Evolutionary conservation across 2,329 filamentous ascomycete genomes (phyloP).

Genomic region (Fusarium papillatum): DNA sequence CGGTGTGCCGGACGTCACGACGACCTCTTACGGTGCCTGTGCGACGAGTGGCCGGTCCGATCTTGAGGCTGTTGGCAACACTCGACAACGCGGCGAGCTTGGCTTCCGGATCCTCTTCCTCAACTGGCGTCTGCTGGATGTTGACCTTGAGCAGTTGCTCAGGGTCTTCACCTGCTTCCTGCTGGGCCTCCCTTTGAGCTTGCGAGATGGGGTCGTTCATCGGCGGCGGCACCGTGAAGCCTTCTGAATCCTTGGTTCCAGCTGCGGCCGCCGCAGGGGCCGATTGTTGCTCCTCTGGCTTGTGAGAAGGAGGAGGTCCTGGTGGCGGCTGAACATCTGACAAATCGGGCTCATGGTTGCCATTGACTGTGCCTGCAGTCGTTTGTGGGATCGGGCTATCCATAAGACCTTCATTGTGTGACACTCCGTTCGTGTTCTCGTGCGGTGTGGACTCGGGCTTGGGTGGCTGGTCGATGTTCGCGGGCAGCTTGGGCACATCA

Average conservation of each 20-base stretch:
- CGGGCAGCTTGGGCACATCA: conserved; percentile 50
- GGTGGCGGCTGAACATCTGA: conserved; percentile 66
- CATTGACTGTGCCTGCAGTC: conserved; percentile 59
- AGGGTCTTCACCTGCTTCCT: conserved; percentile 65
- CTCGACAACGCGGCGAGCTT: conserved; percentile 81
- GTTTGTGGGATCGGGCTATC: conserved; percentile 47
- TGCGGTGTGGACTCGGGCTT: conserved; percentile 47
- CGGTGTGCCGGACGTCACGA: conserved; percentile 91
- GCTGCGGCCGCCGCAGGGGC: conserved; percentile 38
- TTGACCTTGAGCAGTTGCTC: conserved; percentile 84
- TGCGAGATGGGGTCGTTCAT: conserved; percentile 77
- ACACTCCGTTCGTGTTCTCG: conserved; percentile 61
- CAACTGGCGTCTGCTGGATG: conserved; percentile 83
- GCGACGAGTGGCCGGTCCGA: conserved; percentile 76
- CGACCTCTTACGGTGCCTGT: conserved; percentile 87
- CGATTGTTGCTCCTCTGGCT: conserved; percentile 53
- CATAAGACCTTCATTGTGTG: conserved; percentile 46
- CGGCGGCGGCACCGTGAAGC: conserved; percentile 79
- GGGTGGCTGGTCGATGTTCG: conserved; percentile 43
- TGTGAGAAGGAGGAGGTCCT: conserved; percentile 60
- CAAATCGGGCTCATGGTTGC: conserved; percentile 59
- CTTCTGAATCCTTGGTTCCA: conserved; percentile 77
- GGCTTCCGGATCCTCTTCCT: conserved; percentile 82
- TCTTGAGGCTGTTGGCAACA: conserved; percentile 79
- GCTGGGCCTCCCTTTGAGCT: conserved; percentile 73